Percentiles rank a stretch among this genome's conserved stretches.
phyloP scores from a whole-genome alignment of 441 rosid species.

The Populus tomentosa region DNA sequence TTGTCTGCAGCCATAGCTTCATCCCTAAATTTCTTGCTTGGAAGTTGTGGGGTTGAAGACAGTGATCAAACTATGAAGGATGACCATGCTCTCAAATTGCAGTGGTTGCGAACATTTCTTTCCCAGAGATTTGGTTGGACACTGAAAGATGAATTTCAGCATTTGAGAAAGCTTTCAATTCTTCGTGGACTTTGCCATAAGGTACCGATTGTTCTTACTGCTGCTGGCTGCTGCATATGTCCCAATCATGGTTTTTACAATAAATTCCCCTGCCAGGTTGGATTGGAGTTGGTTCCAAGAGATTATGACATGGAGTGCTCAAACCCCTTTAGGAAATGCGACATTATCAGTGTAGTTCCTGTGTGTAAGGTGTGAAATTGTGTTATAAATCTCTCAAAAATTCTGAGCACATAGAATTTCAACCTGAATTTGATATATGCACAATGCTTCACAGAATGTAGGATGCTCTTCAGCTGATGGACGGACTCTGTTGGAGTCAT shows the following conservation, averaged over 20 bases:
- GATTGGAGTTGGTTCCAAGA: slow-evolving; percentile 57
- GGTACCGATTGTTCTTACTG: slow-evolving; percentile 26
- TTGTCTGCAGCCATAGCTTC: slow-evolving; percentile 51
- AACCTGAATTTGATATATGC: neutral
- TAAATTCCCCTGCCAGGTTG: slow-evolving; percentile 34
- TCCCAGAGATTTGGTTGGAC: slow-evolving; percentile 49
- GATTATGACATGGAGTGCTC: slow-evolving; percentile 58
- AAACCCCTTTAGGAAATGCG: slow-evolving; percentile 39
- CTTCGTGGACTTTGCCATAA: slow-evolving; percentile 67
- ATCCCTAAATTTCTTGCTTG: slow-evolving; percentile 52
- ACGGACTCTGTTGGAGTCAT: slow-evolving; percentile 72
- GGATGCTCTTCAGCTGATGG: slow-evolving; percentile 84
- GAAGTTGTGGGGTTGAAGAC: slow-evolving; percentile 31
- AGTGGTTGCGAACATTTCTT: slow-evolving; percentile 45
- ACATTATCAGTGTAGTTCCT: slow-evolving; percentile 53
- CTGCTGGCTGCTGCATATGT: slow-evolving; percentile 12
- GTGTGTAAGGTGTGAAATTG: slow-evolving; percentile 49
- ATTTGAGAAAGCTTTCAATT: slow-evolving; percentile 52
- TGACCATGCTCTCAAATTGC: slow-evolving; percentile 41
- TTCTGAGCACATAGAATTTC: slow-evolving; percentile 1
- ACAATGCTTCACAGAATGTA: slow-evolving; percentile 51
- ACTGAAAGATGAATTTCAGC: slow-evolving; percentile 45
- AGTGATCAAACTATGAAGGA: slow-evolving; percentile 27
- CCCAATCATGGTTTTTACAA: slow-evolving; percentile 10
- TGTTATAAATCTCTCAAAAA: neutral